These are phyloP conservation scores for Citrus maxima DNA, from an alignment of 345 rosid genomes.

Conservation along the genomic window DNA sequence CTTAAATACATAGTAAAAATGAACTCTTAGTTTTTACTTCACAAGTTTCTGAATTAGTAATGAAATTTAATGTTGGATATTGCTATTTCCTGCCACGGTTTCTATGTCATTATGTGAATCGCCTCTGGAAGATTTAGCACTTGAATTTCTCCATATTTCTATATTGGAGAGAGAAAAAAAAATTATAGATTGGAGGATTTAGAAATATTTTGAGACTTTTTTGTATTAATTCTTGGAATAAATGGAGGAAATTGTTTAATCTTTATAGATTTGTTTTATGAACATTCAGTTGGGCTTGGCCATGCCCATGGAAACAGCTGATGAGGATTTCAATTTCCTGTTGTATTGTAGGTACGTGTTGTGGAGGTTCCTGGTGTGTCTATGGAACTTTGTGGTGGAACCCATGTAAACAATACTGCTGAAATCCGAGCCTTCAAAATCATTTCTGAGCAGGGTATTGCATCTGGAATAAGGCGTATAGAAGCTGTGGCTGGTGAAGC, in stretches of 20 bases:
- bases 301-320: neutral
- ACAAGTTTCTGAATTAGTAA: neutral
- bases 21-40: neutral
- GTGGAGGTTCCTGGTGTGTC: conserved; percentile 98
- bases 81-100: neutral
- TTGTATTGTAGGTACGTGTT: conserved; percentile 73
- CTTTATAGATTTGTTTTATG: neutral
- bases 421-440: conserved; percentile 92
- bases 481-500: conserved; percentile 99
- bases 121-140: neutral
- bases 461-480: conserved; percentile 88
- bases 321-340: neutral
- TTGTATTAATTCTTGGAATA: neutral
- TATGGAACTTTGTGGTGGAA: conserved; percentile 99
- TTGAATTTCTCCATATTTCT: neutral
- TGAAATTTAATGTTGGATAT: neutral
- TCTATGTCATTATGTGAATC: neutral
- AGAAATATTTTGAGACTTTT: neutral
- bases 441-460: conserved; percentile 95
- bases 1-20: neutral
- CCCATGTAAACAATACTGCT: conserved; percentile 84
- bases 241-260: neutral
- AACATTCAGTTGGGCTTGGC: neutral
- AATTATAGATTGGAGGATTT: neutral
- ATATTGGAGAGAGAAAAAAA: neutral